phyloP scores from a whole-genome alignment of 2,329 filamentous ascomycete species.

The Alternaria ethzedia region DNA sequence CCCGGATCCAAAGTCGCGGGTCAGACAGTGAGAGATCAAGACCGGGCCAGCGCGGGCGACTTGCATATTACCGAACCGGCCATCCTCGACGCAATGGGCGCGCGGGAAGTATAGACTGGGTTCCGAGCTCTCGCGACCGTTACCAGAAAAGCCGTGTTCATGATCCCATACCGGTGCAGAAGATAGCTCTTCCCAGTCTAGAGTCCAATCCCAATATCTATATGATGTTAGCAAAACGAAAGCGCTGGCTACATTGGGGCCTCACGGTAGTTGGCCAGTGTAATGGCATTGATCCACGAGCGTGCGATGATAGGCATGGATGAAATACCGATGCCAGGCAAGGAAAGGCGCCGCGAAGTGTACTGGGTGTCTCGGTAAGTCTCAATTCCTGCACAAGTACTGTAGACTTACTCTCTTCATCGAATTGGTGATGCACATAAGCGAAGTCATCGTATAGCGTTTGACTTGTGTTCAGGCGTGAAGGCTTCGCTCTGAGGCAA shows the following conservation, averaged over 20 bases:
- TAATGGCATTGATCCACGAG: conserved; percentile 35
- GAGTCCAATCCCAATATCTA: conserved; percentile 48
- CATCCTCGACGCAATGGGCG: conserved; percentile 25
- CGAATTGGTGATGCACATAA: conserved; percentile 28
- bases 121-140: conserved; percentile 21
- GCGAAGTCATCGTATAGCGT: conserved; percentile 45
- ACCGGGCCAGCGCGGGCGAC: conserved; percentile 3
- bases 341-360: conserved; percentile 43
- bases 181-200: conserved; percentile 34
- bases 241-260: too few species aligned
- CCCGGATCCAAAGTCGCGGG: conserved; percentile 25
- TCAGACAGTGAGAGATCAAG: conserved; percentile 29
- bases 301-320: conserved; percentile 39
- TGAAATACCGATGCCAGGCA: conserved; percentile 47
- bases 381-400: background rate
- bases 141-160: conserved; percentile 39
- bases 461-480: conserved; percentile 25
- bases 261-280: conserved; percentile 8
- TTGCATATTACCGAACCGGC: conserved; percentile 31
- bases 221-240: background rate
- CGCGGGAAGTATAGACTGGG: conserved; percentile 1
- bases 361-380: conserved; percentile 15
- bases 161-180: conserved; percentile 29
- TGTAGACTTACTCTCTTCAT: background rate
- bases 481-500: conserved; percentile 32